A percentile compares a stretch with the other conserved stretches of the same genome.
Evolutionary conservation across 345 rosid genomes (phyloP).

Genomic region (Gossypium longicalyx): DNA sequence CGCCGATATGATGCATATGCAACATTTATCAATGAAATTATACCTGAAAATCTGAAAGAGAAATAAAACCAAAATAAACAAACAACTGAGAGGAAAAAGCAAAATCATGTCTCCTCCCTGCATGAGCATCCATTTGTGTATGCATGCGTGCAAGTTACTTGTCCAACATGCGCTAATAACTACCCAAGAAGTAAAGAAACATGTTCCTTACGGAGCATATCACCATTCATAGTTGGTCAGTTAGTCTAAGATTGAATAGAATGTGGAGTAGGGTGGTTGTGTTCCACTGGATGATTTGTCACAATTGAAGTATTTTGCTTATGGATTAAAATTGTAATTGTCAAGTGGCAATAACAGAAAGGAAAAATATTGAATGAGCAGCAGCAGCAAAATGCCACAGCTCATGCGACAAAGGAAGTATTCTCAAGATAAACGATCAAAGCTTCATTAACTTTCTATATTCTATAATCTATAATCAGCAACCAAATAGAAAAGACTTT

Average conservation of each 20-base stretch:
- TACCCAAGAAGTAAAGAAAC: neutral
- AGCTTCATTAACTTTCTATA: neutral
- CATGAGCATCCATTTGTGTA: neutral
- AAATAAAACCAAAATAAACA: neutral
- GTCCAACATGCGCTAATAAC: neutral
- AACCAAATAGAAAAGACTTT: slow-evolving; percentile 1
- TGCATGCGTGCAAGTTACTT: neutral
- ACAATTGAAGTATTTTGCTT: neutral
- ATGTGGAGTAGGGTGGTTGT: too few relatives aligned
- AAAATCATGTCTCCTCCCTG: neutral
- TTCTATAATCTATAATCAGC: neutral
- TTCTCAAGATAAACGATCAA: neutral
- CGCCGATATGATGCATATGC: neutral
- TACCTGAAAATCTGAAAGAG: neutral
- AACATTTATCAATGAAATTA: neutral
- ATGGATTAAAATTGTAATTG: neutral
- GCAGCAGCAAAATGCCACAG: neutral
- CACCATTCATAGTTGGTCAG: neutral
- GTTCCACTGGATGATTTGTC: neutral
- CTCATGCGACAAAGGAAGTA: neutral
- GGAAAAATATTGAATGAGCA: neutral
- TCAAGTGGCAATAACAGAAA: neutral
- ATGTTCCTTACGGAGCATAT: neutral
- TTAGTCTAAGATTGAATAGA: neutral
- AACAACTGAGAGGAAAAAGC: neutral